Evolutionary conservation across 805 yeast genomes (phyloP).

Genomic region (Candida vartiovaarae): DNA sequence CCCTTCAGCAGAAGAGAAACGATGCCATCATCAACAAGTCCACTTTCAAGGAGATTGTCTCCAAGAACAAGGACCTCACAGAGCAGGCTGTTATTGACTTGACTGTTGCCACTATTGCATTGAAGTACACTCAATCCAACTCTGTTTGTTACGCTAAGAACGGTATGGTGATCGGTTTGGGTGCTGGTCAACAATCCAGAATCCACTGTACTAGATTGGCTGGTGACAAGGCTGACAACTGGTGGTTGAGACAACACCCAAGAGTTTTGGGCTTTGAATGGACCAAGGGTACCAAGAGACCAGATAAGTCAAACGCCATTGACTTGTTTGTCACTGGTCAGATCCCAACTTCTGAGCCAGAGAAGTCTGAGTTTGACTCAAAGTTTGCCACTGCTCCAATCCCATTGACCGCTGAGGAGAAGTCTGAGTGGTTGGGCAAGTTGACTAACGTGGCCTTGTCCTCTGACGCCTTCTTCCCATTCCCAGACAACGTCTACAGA

Average conservation of each 20-base stretch:
- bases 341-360: slow-evolving; percentile 88
- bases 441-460: slow-evolving; percentile 84
- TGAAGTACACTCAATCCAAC: slow-evolving; percentile 97
- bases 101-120: slow-evolving; percentile 94
- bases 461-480: slow-evolving; percentile 99
- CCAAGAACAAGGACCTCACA: slow-evolving; percentile 77
- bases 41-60: slow-evolving; percentile 86
- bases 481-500: slow-evolving; percentile 98
- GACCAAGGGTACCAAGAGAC: slow-evolving; percentile 98
- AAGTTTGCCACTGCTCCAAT: slow-evolving; percentile 80
- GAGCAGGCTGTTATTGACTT: slow-evolving; percentile 91
- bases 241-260: slow-evolving; percentile 99
- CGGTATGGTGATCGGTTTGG: slow-evolving; percentile 98
- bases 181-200: slow-evolving; percentile 99
- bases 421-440: slow-evolving; percentile 78
- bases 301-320: slow-evolving; percentile 97
- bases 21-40: slow-evolving; percentile 92
- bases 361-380: slow-evolving; percentile 83
- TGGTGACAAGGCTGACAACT: slow-evolving; percentile 98
- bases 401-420: slow-evolving; percentile 78
- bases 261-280: slow-evolving; percentile 86
- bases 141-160: slow-evolving; percentile 97
- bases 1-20: slow-evolving; percentile 93
- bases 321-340: slow-evolving; percentile 89
- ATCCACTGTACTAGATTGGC: slow-evolving; percentile 99